Conservation (phyloP, 2,329 filamentous ascomycete species). For the Fusarium paranaense region DNA sequence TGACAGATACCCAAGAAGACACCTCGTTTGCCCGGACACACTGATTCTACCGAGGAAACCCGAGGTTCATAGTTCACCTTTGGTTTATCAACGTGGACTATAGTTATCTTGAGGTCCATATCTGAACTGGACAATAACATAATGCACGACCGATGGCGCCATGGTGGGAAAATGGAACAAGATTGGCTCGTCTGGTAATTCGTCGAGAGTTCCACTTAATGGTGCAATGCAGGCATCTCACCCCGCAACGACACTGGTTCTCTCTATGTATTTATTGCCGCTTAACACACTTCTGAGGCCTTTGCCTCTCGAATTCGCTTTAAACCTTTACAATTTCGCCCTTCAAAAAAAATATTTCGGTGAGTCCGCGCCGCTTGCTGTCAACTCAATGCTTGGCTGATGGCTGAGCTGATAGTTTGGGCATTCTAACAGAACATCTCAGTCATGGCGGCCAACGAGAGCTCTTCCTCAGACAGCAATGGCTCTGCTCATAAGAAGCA, state of each 20-base stretch:
- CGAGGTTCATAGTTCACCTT: no score
- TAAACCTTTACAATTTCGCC: no score
- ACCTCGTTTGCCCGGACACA: no score
- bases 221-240: not conserved
- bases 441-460: not conserved
- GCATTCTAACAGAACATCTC: not conserved
- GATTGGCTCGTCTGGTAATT: not conserved
- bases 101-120: not conserved
- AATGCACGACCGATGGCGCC: not conserved
- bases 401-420: no score
- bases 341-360: no score
- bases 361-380: no score
- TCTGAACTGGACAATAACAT: no score
- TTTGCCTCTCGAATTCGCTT: no score
- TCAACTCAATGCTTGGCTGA: no score
- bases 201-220: not conserved
- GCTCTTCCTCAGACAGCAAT: accelerated
- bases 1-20: no score
- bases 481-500: not conserved
- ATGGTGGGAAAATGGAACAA: not conserved
- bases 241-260: not conserved
- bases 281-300: no score
- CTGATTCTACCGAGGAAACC: no score
- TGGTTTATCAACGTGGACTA: not conserved
- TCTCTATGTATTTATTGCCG: not conserved